Percentiles rank a stretch among this genome's conserved stretches.
These are phyloP conservation scores for Oxytropis ochrocephala DNA, from an alignment of 306 rosid species.

Conservation along the genomic window DNA sequence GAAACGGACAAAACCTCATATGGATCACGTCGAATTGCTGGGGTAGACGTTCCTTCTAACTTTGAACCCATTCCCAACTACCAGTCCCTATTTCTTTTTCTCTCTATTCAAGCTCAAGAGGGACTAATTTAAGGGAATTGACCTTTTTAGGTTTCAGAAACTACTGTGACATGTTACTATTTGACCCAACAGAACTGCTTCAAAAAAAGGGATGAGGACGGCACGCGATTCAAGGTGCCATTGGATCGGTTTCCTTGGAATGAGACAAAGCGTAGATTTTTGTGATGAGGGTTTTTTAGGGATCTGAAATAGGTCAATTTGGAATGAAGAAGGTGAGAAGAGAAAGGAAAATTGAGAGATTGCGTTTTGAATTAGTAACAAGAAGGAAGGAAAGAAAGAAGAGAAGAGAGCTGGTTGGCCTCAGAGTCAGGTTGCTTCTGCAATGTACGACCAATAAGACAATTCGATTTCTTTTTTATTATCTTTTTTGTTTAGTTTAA, in stretches of 20 bases:
- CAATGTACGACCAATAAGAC: background rate
- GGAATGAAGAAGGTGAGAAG: background rate
- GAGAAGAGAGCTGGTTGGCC: background rate
- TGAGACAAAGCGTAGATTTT: background rate
- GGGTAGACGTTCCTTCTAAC: slow-evolving; percentile 79
- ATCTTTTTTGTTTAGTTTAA: background rate
- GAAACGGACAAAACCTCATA: slow-evolving; percentile 79
- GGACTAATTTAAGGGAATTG: background rate
- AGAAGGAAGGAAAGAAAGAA: background rate
- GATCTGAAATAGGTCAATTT: slow-evolving; percentile 33
- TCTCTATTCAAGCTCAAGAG: slow-evolving; percentile 2
- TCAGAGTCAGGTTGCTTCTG: background rate
- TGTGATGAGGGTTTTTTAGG: background rate
- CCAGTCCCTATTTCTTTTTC: slow-evolving; percentile 6
- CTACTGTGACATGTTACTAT: slow-evolving; percentile 2
- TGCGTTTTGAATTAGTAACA: slow-evolving; percentile 44
- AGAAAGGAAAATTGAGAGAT: background rate
- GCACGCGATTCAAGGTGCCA: slow-evolving; percentile 43
- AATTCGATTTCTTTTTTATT: background rate
- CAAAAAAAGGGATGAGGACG: background rate
- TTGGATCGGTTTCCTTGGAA: slow-evolving; percentile 52
- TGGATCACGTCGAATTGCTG: slow-evolving; percentile 79
- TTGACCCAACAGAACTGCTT: slow-evolving; percentile 9
- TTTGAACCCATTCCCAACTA: slow-evolving; percentile 58
- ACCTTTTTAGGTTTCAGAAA: background rate